phyloP scores from a whole-genome alignment of 2,329 filamentous ascomycete genomes.

The Fusarium oxysporum region DNA sequence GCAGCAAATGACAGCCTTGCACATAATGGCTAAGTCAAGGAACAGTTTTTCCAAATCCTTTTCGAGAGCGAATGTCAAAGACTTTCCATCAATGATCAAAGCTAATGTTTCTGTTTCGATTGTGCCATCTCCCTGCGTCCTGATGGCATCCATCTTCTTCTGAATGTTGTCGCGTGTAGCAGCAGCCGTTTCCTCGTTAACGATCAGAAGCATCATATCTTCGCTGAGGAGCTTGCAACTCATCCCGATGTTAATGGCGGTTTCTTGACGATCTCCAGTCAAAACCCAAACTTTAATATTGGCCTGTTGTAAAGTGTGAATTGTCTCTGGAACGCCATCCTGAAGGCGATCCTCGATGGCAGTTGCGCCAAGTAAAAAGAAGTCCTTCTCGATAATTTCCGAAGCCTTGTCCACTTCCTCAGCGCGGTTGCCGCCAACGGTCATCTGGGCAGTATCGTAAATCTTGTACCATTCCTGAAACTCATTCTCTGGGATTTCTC shows the following conservation, averaged over 20 bases:
- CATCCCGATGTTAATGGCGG: conserved; percentile 99
- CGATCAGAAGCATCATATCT: conserved; percentile 96
- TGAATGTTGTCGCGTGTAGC: conserved; percentile 88
- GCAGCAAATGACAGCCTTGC: conserved; percentile 98
- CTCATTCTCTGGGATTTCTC: conserved; percentile 90
- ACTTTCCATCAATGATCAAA: conserved; percentile 95
- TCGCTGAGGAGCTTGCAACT: conserved; percentile 98
- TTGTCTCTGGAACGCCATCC: conserved; percentile 97
- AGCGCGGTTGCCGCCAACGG: conserved; percentile 89
- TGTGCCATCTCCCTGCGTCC: conserved; percentile 80
- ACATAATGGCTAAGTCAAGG: conserved; percentile 91
- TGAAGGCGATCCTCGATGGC: conserved; percentile 97
- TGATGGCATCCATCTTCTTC: conserved; percentile 93
- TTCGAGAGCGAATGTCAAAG: conserved; percentile 91
- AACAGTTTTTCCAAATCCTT: conserved; percentile 94
- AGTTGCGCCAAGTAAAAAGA: conserved; percentile 91
- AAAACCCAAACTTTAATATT: conserved; percentile 99
- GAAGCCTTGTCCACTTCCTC: conserved; percentile 98
- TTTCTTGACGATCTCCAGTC: conserved; percentile 97
- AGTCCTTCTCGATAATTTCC: conserved; percentile 92
- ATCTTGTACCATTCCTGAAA: conserved; percentile 88
- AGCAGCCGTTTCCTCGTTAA: conserved; percentile 87
- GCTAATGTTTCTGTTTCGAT: conserved; percentile 89
- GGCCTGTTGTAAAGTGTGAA: conserved; percentile 94
- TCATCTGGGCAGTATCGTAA: conserved; percentile 88